phyloP scores from a whole-genome alignment of 2,329 filamentous ascomycete species.

The Cordyceps cicadae region DNA sequence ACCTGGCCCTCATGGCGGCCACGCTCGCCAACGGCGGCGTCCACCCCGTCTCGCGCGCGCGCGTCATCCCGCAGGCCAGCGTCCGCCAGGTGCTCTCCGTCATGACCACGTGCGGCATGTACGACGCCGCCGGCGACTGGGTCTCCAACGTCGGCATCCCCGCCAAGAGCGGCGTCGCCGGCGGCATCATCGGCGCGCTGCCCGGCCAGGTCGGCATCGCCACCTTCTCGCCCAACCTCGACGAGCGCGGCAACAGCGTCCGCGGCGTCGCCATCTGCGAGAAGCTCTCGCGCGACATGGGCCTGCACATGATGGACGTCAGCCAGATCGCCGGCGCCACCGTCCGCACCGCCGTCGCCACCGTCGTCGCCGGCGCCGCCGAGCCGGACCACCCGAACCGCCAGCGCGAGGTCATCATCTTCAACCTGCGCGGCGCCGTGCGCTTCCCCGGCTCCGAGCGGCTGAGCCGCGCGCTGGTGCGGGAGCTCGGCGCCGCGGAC shows the following conservation, averaged over 20 bases:
- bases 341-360: conserved; percentile 22
- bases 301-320: conserved; percentile 28
- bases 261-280: conserved; percentile 25
- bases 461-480: conserved; percentile 22
- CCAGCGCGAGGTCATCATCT: conserved; percentile 23
- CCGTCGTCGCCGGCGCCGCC: conserved; percentile 20
- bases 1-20: conserved; percentile 32
- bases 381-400: conserved; percentile 21
- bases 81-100: conserved; percentile 32
- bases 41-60: conserved; percentile 25
- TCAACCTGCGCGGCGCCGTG: conserved; percentile 25
- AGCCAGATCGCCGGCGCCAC: conserved; percentile 25
- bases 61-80: conserved; percentile 27
- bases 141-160: conserved; percentile 30
- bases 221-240: conserved; percentile 24
- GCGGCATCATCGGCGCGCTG: conserved; percentile 25
- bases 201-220: conserved; percentile 26
- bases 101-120: conserved; percentile 35
- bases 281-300: conserved; percentile 25
- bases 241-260: conserved; percentile 26
- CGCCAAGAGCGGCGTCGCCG: conserved; percentile 29
- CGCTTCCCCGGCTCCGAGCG: conserved; percentile 27
- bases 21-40: conserved; percentile 30
- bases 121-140: conserved; percentile 32
- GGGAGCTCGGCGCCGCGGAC: conserved; percentile 19